Conservation (phyloP, 352 stramenopile species). For the Halophytophthora polymorphica region DNA sequence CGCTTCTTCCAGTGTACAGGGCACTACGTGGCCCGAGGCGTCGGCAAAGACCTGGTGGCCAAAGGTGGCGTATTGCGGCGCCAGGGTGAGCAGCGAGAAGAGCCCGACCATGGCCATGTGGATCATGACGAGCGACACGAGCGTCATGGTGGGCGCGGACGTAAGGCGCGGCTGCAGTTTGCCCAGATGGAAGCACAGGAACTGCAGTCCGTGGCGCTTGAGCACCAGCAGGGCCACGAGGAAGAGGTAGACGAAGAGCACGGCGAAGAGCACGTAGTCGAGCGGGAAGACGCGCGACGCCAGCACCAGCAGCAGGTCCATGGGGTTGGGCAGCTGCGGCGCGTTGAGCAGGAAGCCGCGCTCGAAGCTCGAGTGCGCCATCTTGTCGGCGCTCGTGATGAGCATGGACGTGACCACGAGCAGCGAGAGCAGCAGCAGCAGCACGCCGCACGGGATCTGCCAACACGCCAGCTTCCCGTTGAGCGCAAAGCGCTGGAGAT, state of each 20-base stretch:
- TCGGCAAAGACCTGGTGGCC: slow-evolving; percentile 73
- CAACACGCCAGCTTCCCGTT: slow-evolving; percentile 47
- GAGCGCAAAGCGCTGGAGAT: slow-evolving; percentile 53
- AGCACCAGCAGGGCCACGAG: slow-evolving; percentile 72
- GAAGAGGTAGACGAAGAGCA: slow-evolving; percentile 81
- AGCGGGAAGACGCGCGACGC: slow-evolving; percentile 73
- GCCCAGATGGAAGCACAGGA: slow-evolving; percentile 77
- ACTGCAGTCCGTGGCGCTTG: slow-evolving; percentile 68
- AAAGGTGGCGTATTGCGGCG: slow-evolving; percentile 84
- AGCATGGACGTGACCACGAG: slow-evolving; percentile 70
- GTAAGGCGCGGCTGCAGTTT: slow-evolving; percentile 70
- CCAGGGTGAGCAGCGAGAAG: slow-evolving; percentile 77
- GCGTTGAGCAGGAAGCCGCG: slow-evolving; percentile 70
- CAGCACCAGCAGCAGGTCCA: slow-evolving; percentile 73
- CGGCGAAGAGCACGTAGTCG: slow-evolving; percentile 79
- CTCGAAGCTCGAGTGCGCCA: slow-evolving; percentile 66
- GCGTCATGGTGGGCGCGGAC: slow-evolving; percentile 68
- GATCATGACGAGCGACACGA: slow-evolving; percentile 77
- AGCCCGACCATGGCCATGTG: slow-evolving; percentile 81
- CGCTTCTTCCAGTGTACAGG: slow-evolving; percentile 70
- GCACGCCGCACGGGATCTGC: slow-evolving; percentile 65
- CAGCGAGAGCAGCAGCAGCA: slow-evolving; percentile 61
- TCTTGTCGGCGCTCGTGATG: slow-evolving; percentile 79
- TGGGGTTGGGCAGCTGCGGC: slow-evolving; percentile 62
- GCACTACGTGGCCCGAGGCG: slow-evolving; percentile 34